These are phyloP conservation scores for Cotoneaster glaucophyllus DNA, from an alignment of 306 rosid species.

Conservation along the genomic window DNA sequence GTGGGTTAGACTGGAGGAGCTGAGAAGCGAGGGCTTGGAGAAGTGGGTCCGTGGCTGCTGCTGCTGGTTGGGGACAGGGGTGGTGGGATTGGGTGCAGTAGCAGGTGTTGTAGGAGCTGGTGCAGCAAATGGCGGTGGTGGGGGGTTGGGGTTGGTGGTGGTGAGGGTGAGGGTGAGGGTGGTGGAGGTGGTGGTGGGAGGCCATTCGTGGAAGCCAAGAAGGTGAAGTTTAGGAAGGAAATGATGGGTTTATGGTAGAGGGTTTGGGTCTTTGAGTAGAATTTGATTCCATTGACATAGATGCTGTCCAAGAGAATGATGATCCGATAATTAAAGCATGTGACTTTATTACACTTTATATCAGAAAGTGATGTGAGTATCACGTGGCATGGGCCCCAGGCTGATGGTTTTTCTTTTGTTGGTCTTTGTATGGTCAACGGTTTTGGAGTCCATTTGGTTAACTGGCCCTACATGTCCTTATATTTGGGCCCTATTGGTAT, in stretches of 20 bases:
- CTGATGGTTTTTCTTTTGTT: background rate
- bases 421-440: background rate
- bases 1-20: slow-evolving; percentile 29
- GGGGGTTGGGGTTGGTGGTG: slow-evolving; percentile 17
- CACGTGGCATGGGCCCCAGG: background rate
- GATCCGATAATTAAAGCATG: background rate
- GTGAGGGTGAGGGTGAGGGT: slow-evolving; percentile 11
- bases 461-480: background rate
- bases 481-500: background rate
- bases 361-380: background rate
- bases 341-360: background rate
- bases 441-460: background rate
- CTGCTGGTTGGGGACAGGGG: slow-evolving; percentile 24
- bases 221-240: background rate
- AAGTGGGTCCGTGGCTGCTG: slow-evolving; percentile 36
- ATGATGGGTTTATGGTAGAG: background rate
- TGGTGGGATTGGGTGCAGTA: slow-evolving; percentile 27
- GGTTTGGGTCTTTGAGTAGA: background rate
- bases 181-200: slow-evolving; percentile 32
- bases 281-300: background rate
- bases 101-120: slow-evolving; percentile 25
- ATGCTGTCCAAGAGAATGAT: background rate
- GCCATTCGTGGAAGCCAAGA: slow-evolving; percentile 45
- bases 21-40: slow-evolving; percentile 47
- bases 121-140: slow-evolving; percentile 15